Conservation (phyloP, 2,329 filamentous ascomycete species). For the Colletotrichum horii region DNA sequence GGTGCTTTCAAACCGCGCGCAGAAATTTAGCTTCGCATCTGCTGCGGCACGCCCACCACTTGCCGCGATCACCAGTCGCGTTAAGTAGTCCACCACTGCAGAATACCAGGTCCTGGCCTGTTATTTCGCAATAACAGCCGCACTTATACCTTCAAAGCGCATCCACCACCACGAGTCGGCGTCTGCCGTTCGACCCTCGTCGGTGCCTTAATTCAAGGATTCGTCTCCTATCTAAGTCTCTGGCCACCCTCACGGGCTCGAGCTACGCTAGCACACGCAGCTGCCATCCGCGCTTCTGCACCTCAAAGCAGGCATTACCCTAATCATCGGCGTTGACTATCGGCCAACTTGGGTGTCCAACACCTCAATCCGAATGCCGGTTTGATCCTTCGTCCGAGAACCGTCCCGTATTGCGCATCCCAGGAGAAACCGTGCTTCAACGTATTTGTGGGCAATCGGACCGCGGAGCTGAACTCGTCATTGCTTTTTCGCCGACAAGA, state of each 20-base stretch:
- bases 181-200: background rate
- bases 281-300: background rate
- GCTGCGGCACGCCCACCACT: background rate
- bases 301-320: slow-evolving; percentile 12
- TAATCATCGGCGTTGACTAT: background rate
- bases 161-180: background rate
- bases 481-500: background rate
- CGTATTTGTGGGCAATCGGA: background rate
- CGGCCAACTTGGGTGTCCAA: background rate
- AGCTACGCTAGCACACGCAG: background rate
- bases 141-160: slow-evolving; percentile 18
- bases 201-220: background rate
- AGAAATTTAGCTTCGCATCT: background rate
- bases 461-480: background rate
- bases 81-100: background rate
- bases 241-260: background rate
- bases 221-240: background rate
- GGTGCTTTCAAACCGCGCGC: background rate
- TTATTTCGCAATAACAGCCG: slow-evolving; percentile 3
- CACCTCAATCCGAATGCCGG: background rate
- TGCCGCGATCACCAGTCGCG: slow-evolving; percentile 3
- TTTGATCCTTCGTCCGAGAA: background rate
- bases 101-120: slow-evolving; percentile 10
- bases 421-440: background rate
- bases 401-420: background rate